Evolutionary conservation across 1,139 yeast genomes (phyloP).

Genomic region (Scheffersomyces quercinus): DNA sequence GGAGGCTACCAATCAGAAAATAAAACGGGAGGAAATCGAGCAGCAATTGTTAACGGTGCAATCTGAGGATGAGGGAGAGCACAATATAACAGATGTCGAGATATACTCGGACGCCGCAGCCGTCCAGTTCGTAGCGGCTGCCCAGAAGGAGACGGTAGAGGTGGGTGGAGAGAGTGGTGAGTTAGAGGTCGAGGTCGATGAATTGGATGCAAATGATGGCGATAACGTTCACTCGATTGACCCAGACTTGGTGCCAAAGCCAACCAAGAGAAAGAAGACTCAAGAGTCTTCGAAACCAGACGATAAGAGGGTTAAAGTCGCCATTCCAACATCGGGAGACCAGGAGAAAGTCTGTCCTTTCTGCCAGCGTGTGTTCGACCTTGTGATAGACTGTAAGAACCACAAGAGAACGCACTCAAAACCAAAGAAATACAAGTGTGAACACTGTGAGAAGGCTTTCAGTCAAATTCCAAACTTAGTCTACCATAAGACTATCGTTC

Average conservation of each 20-base stretch:
- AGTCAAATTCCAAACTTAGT: conserved; percentile 13
- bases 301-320: background rate
- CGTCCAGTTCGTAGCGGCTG: background rate
- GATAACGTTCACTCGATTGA: background rate
- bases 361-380: conserved; percentile 9
- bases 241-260: background rate
- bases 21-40: background rate
- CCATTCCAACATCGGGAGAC: background rate
- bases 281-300: background rate
- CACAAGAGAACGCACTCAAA: conserved; percentile 12
- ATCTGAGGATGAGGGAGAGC: background rate
- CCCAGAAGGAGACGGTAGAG: background rate
- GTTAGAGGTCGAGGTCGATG: background rate
- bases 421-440: conserved; percentile 12
- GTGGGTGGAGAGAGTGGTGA: background rate
- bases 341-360: background rate
- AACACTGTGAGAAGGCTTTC: conserved; percentile 13
- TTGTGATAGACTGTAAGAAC: conserved; percentile 11
- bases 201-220: background rate
- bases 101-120: background rate
- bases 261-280: background rate
- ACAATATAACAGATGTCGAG: background rate
- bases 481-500: conserved; percentile 13
- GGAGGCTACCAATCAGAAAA: background rate
- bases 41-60: background rate